Conservation (phyloP, 78 protist species). For the Tieghemostelium lacteum region DNA sequence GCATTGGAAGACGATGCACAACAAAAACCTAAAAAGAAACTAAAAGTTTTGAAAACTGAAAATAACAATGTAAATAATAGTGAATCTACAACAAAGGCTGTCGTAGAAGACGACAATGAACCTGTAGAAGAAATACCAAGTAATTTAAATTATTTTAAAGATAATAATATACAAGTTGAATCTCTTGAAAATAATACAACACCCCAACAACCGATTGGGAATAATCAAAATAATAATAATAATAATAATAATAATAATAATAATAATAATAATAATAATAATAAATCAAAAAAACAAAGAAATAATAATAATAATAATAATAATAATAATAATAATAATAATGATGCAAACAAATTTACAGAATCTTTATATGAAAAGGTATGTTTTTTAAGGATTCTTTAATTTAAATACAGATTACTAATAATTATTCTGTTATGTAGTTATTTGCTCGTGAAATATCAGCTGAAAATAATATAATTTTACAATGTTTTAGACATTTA, state of each 20-base stretch:
- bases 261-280: slow-evolving; percentile 11
- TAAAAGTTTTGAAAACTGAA: background rate
- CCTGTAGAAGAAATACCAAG: background rate
- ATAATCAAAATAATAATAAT: background rate
- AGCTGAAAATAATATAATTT: slow-evolving; percentile 53
- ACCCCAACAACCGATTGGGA: background rate
- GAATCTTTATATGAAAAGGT: slow-evolving; percentile 52
- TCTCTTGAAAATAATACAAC: background rate
- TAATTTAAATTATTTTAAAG: too few species aligned
- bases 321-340: background rate
- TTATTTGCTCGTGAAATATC: slow-evolving; percentile 54
- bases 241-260: slow-evolving; percentile 26
- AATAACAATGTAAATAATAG: too few species aligned
- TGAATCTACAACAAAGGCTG: background rate
- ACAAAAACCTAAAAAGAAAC: background rate
- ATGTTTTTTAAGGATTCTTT: background rate
- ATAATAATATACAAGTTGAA: background rate
- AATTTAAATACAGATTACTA: background rate
- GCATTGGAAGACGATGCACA: background rate
- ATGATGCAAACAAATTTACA: background rate
- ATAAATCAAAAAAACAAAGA: background rate
- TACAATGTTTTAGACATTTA: slow-evolving; percentile 63
- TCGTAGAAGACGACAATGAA: background rate
- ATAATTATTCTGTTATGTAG: background rate
- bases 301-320: background rate